Conservation (phyloP, 129 eudicot species). For the Centaurea solstitialis region DNA sequence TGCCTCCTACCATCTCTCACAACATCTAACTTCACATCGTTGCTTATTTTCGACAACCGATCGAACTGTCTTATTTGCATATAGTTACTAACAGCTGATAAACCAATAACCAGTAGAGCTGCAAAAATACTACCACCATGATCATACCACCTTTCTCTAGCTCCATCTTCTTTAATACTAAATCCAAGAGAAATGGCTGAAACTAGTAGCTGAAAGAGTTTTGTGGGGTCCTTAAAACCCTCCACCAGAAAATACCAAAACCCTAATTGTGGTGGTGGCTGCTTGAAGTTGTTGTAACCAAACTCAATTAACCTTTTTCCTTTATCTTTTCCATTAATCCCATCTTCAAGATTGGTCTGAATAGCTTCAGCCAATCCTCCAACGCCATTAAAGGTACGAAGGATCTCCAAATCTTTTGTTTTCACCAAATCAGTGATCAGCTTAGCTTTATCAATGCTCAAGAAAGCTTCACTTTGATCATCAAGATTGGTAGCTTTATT, state of each 20-base stretch:
- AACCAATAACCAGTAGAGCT: slow-evolving; percentile 60
- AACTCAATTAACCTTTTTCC: slow-evolving; percentile 31
- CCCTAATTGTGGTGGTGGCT: slow-evolving; percentile 65
- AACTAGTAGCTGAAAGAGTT: no score
- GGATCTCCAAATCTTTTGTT: slow-evolving; percentile 44
- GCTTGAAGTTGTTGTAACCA: slow-evolving; percentile 64
- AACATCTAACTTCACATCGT: slow-evolving; percentile 50
- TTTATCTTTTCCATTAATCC: slow-evolving; percentile 41
- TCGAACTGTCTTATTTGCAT: slow-evolving; percentile 74
- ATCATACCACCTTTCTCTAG: slow-evolving; percentile 76
- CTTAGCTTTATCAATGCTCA: slow-evolving; percentile 34
- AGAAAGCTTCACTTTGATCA: slow-evolving; percentile 15
- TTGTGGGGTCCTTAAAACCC: no score
- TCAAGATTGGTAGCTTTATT: no score
- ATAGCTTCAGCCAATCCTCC: slow-evolving; percentile 50
- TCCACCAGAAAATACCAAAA: no score
- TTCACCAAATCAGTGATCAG: slow-evolving; percentile 57
- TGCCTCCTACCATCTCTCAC: slow-evolving; percentile 63
- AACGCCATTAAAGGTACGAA: slow-evolving; percentile 38
- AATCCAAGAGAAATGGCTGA: no score
- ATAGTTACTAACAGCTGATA: slow-evolving; percentile 65
- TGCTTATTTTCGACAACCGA: slow-evolving; percentile 62
- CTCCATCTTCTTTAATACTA: slow-evolving; percentile 57
- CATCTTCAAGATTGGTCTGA: slow-evolving; percentile 39
- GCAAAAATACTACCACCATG: slow-evolving; percentile 77